Conservation (phyloP, 2,329 filamentous ascomycete species). For the Monosporascus sp. region DNA sequence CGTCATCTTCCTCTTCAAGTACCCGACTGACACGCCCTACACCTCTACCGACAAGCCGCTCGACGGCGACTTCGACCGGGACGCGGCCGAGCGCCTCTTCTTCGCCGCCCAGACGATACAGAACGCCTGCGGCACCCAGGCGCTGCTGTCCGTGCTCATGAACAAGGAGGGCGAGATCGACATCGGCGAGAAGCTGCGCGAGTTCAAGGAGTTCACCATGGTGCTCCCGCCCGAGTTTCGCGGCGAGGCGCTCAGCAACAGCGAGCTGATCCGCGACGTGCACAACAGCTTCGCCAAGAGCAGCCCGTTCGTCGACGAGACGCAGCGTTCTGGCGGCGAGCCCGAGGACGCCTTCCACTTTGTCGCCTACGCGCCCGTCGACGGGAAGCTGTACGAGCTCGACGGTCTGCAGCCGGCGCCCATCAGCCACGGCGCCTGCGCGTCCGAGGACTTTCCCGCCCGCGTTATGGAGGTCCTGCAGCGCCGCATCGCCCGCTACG, state of each 20-base stretch:
- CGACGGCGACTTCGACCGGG: slow-evolving; percentile 77
- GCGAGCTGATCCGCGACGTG: slow-evolving; percentile 66
- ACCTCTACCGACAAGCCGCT: slow-evolving; percentile 58
- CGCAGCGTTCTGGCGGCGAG: slow-evolving; percentile 63
- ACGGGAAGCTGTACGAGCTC: slow-evolving; percentile 82
- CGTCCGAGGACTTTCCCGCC: slow-evolving; percentile 65
- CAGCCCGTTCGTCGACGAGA: slow-evolving; percentile 91
- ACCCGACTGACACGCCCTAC: slow-evolving; percentile 65
- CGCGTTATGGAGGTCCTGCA: slow-evolving; percentile 85
- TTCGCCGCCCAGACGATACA: slow-evolving; percentile 97
- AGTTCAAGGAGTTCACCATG: slow-evolving; percentile 86
- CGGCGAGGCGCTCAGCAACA: slow-evolving; percentile 57
- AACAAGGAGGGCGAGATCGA: slow-evolving; percentile 69
- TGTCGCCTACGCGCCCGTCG: slow-evolving; percentile 84
- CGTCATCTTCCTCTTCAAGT: slow-evolving; percentile 99
- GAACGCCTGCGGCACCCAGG: slow-evolving; percentile 96
- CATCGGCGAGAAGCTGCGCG: slow-evolving; percentile 64
- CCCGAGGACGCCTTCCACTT: slow-evolving; percentile 96
- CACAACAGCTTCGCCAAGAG: slow-evolving; percentile 89
- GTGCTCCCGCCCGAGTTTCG: slow-evolving; percentile 71
- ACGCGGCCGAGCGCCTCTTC: slow-evolving; percentile 73
- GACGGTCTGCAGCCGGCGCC: slow-evolving; percentile 92
- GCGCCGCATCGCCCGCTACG: slow-evolving; percentile 78
- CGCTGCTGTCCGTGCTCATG: slow-evolving; percentile 82
- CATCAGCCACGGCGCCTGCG: slow-evolving; percentile 79